phyloP scores from a whole-genome alignment of 805 yeast genomes.

The Tetrapisispora namnaoensis region DNA sequence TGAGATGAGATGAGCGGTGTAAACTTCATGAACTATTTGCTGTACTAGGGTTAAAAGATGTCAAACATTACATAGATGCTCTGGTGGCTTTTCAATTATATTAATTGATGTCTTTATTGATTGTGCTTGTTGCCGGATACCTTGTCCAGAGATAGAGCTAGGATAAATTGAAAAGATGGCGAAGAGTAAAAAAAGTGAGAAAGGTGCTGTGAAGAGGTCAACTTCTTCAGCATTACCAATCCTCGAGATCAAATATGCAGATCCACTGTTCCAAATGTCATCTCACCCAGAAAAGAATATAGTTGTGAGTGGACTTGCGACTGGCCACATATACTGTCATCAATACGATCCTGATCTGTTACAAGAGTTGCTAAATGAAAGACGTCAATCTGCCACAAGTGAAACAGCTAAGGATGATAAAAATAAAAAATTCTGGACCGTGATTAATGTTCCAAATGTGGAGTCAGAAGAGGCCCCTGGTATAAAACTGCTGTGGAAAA shows the following conservation, averaged over 20 bases:
- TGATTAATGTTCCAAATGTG: slow-evolving; percentile 10
- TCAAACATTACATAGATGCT: too few species aligned
- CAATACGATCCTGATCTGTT: slow-evolving; percentile 45
- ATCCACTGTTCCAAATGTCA: slow-evolving; percentile 66
- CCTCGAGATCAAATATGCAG: slow-evolving; percentile 34
- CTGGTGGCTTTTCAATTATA: too few species aligned
- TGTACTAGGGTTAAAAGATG: too few species aligned
- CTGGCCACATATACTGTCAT: slow-evolving; percentile 63
- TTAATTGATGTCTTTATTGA: too few species aligned
- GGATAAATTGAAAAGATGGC: neutral
- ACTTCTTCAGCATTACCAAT: slow-evolving; percentile 21
- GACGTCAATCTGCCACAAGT: slow-evolving; percentile 3
- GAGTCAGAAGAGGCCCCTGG: slow-evolving; percentile 11
- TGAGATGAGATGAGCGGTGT: neutral
- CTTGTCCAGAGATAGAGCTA: too few species aligned
- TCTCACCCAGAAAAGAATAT: slow-evolving; percentile 69
- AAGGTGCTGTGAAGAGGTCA: slow-evolving; percentile 9
- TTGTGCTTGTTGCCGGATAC: too few species aligned
- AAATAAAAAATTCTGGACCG: slow-evolving; percentile 35
- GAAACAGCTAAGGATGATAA: slow-evolving; percentile 30
- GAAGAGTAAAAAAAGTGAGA: slow-evolving; percentile 10
- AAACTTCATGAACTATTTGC: neutral
- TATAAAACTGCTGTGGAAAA: slow-evolving; percentile 54
- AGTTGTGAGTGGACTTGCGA: slow-evolving; percentile 63
- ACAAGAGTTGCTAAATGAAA: slow-evolving; percentile 21